These are phyloP conservation scores for Ophiostoma piceae DNA, from an alignment of 2,329 filamentous ascomycete species.

Conservation along the genomic window DNA sequence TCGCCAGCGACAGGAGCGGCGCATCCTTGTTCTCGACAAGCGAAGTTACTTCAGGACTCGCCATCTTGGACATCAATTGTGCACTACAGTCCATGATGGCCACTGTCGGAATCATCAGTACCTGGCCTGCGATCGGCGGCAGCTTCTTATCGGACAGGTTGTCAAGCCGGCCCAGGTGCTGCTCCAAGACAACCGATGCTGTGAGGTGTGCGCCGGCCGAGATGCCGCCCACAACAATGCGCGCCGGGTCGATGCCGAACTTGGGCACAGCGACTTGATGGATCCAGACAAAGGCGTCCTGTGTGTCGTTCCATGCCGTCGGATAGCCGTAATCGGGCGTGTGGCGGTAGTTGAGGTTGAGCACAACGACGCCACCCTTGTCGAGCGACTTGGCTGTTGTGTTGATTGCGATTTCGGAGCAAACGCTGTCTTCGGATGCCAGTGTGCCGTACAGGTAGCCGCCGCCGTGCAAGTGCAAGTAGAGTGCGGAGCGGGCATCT, in stretches of 20 bases:
- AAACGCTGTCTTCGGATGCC: constrained; percentile 48
- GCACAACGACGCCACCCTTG: constrained; percentile 30
- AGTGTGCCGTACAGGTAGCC: constrained; percentile 51
- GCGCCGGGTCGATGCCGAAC: constrained; percentile 31
- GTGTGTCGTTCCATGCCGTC: constrained; percentile 47
- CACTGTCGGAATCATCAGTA: constrained; percentile 32
- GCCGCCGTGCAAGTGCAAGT: constrained; percentile 28
- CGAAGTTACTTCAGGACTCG: constrained; percentile 38
- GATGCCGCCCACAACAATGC: constrained; percentile 38
- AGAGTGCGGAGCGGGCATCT: constrained; percentile 42
- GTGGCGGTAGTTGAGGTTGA: constrained; percentile 53
- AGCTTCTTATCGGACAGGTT: constrained; percentile 36
- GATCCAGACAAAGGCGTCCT: constrained; percentile 52
- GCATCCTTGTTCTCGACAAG: constrained; percentile 37
- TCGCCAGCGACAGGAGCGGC: constrained; percentile 43
- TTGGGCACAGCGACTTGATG: constrained; percentile 38
- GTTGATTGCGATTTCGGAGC: constrained; percentile 43
- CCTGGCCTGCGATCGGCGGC: constrained; percentile 38
- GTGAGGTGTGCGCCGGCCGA: constrained; percentile 34
- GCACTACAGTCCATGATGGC: constrained; percentile 32
- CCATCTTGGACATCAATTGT: constrained; percentile 35
- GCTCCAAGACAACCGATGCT: constrained; percentile 21
- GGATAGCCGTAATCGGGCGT: constrained; percentile 51
- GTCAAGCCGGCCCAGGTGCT: constrained; percentile 36
- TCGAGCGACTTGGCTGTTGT: constrained; percentile 4